These are phyloP conservation scores for Capsicum chinense DNA, from an alignment of 257 asterid species.

Conservation along the genomic window DNA sequence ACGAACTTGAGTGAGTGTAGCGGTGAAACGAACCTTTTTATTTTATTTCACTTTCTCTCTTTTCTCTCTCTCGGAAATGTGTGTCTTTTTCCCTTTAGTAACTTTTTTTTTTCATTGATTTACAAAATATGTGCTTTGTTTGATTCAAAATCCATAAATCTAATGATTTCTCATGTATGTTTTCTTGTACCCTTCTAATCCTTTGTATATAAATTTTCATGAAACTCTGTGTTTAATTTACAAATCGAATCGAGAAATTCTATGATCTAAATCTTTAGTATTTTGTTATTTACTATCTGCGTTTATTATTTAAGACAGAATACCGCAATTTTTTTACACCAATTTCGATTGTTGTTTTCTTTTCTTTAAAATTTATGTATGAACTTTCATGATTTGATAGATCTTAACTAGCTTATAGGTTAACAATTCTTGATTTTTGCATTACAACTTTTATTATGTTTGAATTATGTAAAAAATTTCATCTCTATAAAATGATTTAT, in stretches of 20 bases:
- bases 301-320: neutral
- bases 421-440: neutral
- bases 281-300: neutral
- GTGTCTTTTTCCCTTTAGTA: neutral
- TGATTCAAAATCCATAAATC: neutral
- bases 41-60: neutral
- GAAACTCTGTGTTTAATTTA: neutral
- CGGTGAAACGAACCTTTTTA: conserved; percentile 7
- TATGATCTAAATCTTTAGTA: neutral
- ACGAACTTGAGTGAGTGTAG: conserved; percentile 3
- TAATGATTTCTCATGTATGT: neutral
- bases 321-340: neutral
- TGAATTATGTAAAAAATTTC: neutral
- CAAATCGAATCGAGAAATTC: neutral
- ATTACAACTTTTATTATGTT: neutral
- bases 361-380: neutral
- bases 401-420: neutral
- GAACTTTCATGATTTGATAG: neutral
- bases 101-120: neutral
- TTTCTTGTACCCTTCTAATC: neutral
- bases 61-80: neutral
- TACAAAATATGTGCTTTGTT: neutral
- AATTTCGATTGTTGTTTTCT: neutral
- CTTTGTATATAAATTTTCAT: neutral
- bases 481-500: neutral